Evolutionary conservation across 345 rosid species (phyloP).

Genomic region (Hevea brasiliensis): DNA sequence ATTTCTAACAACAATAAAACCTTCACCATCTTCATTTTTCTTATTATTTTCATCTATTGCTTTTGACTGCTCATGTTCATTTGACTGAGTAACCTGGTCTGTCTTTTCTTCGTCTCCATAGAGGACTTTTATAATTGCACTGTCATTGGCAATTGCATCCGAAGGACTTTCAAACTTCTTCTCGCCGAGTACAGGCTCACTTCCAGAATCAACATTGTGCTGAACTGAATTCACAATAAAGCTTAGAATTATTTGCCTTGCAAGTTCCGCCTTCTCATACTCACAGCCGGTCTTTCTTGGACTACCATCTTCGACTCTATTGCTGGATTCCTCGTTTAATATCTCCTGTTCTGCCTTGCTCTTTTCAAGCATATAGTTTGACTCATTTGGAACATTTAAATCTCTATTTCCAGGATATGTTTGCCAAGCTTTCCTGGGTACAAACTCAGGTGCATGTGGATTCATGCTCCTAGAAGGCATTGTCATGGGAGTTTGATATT

Average conservation of each 20-base stretch:
- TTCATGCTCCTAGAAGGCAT: conserved; percentile 50
- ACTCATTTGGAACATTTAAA: conserved; percentile 23
- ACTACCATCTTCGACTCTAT: conserved; percentile 17
- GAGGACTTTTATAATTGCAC: conserved; percentile 50
- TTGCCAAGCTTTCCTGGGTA: conserved; percentile 54
- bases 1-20: conserved; percentile 63
- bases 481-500: conserved; percentile 31
- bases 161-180: conserved; percentile 42
- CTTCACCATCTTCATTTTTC: conserved; percentile 58
- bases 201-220: conserved; percentile 40
- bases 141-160: conserved; percentile 54
- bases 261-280: conserved; percentile 59
- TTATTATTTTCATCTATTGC: conserved; percentile 26
- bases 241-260: conserved; percentile 70
- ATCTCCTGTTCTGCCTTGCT: conserved; percentile 31
- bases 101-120: conserved; percentile 48
- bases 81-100: conserved; percentile 16
- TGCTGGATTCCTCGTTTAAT: conserved; percentile 20
- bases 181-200: conserved; percentile 23
- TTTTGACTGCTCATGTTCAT: conserved; percentile 25
- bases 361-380: conserved; percentile 16
- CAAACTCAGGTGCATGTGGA: conserved; percentile 61
- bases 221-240: conserved; percentile 66
- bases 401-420: conserved; percentile 29
- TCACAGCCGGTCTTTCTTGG: conserved; percentile 32